Base-by-base conservation (phyloP, 805 yeast species). In the Candida ficus region DNA sequence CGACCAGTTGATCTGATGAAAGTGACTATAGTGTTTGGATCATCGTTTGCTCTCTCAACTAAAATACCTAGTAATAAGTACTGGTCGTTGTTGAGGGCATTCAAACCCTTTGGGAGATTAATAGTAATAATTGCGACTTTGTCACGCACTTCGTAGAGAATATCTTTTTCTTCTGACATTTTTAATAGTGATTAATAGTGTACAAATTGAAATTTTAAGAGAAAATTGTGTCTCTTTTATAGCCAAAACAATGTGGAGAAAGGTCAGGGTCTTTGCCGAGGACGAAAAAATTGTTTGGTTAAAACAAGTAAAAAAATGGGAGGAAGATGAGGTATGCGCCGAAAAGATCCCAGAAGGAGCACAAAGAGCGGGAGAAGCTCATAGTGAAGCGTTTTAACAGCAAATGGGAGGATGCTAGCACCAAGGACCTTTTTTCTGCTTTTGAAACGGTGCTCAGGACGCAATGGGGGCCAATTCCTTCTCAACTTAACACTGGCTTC, bases 1-100 rank as follows among this genome's bases (percentile, higher is more conserved):
- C 81, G 68, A 0, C 95, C 95, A 0, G 83, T 68, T 26, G 88
- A 71, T 54, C 77, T 80, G 36, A 88, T 61, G 37, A 84, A 64
- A 2, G 96, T 88, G 19, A 77, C 71, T 7, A 72, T 54, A 0
- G 91, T 80, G 17, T 68, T 66, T 19, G 76, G 76, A 42, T 84
- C 80, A 5, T 63, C 57, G 43, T 84, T 80, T 0, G 95, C 89
- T 44, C 68, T 56, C 47, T 77, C 77, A 11, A 88, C 62, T 11
- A 72, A 63, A 42, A 73, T 68, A 2, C 82, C 86, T 37, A 87
- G 60, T 40, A 71, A 61, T 28, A 76, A 63, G 58, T 82, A 85
- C 49, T 85, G 87, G 6, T 68, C 72, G 30, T 77, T 78, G 33
- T 76, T 72, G 54, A 87, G 62, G 1, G 95, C 84, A 60, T 87